Base-by-base conservation (phyloP, 176 grass and related monocot species). In the Aegilops tauschii region DNA sequence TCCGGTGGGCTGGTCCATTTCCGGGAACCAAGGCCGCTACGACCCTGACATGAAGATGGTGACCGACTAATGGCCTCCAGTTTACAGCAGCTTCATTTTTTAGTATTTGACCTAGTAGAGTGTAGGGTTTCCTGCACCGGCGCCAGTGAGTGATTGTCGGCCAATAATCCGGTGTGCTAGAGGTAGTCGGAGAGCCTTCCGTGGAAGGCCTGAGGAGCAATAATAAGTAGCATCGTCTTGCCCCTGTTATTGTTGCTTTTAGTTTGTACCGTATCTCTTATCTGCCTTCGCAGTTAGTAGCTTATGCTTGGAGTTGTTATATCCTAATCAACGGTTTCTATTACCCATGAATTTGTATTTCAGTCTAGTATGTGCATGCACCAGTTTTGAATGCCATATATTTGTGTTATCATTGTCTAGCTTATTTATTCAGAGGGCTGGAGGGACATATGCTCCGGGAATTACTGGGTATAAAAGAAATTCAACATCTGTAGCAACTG, bases 11-110 rank as follows among this genome's bases (percentile, higher is more conserved):
- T 98, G 95, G 95, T 79, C 95, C 0, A 74, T 95, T n/a, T 74
- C 91, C 0, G 89, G 85, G 68, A 95, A 93, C 61, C 91, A 90
- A 87, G 84, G 58, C 61, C 90, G 87, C 31, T 92, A 95, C 17
- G 93, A 93, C 69, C 86, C 89, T 4, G 93, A 95, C 83, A 54
- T 98, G 67, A 93, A 98, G 83, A 88, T 95, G 86, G 85, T 93
- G 85, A 86, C 83, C 10, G 92, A 98, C 81, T 95, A 80, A 86
- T 66, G 34, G 35, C 56, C 78, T 31, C 52, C 5, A 10, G 40
- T 64, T 88, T 42, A 8, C 77, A 77, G 14, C 77, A 77, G 71
- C n/a, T 17, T 72, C 23, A 44, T 69, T 49, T 1, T 21, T 45
- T 91, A 92, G 82, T 30, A 65, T 35, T 85, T 86, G 78, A 92